A percentile compares a stretch with the other conserved stretches of the same genome.
phyloP scores from a whole-genome alignment of 371 early-diverging fungal species.

The Syncephalastrum racemosum region DNA sequence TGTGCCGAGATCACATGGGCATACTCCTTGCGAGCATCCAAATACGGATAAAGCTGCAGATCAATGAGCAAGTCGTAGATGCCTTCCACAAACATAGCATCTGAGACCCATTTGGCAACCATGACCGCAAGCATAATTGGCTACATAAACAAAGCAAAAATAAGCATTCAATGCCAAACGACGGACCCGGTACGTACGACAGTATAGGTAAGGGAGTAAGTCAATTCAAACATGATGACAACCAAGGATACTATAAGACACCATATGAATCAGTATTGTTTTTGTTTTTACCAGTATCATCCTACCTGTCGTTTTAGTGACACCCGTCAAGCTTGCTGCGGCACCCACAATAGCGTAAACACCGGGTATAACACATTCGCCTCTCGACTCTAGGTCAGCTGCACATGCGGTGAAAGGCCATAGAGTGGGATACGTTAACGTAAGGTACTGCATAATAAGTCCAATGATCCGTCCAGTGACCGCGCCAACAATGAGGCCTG shows the following conservation, averaged over 20 bases:
- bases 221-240: slow-evolving; percentile 96
- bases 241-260: slow-evolving; percentile 72
- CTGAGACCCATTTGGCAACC: slow-evolving; percentile 85
- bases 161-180: background rate
- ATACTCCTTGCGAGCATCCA: slow-evolving; percentile 82
- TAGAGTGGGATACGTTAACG: slow-evolving; percentile 52
- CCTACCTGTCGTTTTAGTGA: slow-evolving; percentile 85
- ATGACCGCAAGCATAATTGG: slow-evolving; percentile 92
- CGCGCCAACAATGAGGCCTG: slow-evolving; percentile 92
- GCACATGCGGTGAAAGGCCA: slow-evolving; percentile 68
- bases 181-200: slow-evolving; percentile 24
- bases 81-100: slow-evolving; percentile 74
- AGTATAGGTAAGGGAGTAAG: slow-evolving; percentile 82
- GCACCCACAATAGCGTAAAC: slow-evolving; percentile 96
- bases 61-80: slow-evolving; percentile 86
- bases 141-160: slow-evolving; percentile 25
- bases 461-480: slow-evolving; percentile 90
- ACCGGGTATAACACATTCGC: slow-evolving; percentile 86
- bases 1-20: slow-evolving; percentile 58
- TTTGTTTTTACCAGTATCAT: background rate
- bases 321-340: slow-evolving; percentile 88
- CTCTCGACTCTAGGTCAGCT: slow-evolving; percentile 38
- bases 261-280: background rate
- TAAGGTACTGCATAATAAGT: slow-evolving; percentile 70
- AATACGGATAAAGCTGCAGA: slow-evolving; percentile 79